A percentile compares a stretch with the other conserved stretches of the same genome.
Conservation (phyloP, 2,329 filamentous ascomycete genomes). For the Trichoderma sp. region DNA sequence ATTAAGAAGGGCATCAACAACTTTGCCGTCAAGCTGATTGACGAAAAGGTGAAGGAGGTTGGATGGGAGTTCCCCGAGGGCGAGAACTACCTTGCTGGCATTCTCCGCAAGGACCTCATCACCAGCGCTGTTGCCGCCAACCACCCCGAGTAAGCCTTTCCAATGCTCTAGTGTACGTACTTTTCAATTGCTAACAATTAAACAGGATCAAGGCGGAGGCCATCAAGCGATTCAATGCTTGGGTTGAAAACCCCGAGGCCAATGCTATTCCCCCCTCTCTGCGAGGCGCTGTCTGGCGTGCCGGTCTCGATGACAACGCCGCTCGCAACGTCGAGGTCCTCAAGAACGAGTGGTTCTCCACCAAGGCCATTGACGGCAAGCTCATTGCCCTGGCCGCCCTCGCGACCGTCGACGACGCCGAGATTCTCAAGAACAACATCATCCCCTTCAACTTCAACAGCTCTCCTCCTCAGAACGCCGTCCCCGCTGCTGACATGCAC, state of each 20-base stretch:
- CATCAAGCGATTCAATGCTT: conserved; percentile 74
- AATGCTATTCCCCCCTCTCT: conserved; percentile 77
- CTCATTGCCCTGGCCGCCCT: conserved; percentile 78
- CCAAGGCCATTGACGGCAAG: conserved; percentile 84
- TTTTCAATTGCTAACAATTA: neutral
- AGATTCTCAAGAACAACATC: conserved; percentile 63
- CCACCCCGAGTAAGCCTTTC: conserved; percentile 62
- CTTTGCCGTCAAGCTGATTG: conserved; percentile 75
- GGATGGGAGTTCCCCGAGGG: conserved; percentile 79
- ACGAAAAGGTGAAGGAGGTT: conserved; percentile 69
- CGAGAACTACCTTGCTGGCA: conserved; percentile 78
- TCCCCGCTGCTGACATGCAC: conserved; percentile 85
- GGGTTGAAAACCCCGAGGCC: conserved; percentile 64
- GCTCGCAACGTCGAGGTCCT: conserved; percentile 67
- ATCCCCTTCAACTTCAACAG: conserved; percentile 76
- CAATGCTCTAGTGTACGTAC: neutral
- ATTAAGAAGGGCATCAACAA: conserved; percentile 71
- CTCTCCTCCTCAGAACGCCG: conserved; percentile 56
- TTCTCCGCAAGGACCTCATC: conserved; percentile 80
- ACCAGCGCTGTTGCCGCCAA: conserved; percentile 70
- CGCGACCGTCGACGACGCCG: conserved; percentile 65
- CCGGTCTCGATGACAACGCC: conserved; percentile 68
- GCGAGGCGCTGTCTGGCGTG: conserved; percentile 74
- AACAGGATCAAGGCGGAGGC: conserved; percentile 67
- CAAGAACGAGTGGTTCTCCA: conserved; percentile 79